These are phyloP conservation scores for Leccinum barrowsii DNA, from an alignment of 768 basidiomycete genomes.

Conservation along the genomic window DNA sequence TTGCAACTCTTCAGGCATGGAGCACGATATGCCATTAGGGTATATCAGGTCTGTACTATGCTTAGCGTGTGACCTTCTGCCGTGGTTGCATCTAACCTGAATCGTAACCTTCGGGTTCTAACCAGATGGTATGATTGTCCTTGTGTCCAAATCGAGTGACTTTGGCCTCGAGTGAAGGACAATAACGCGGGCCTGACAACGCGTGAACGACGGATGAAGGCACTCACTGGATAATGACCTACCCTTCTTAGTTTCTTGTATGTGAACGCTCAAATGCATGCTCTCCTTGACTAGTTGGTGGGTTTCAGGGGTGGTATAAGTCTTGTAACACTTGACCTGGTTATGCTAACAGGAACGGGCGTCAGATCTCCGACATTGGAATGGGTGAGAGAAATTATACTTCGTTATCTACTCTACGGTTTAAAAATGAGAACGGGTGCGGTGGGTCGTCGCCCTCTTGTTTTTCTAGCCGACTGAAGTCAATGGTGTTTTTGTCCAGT, in stretches of 20 bases:
- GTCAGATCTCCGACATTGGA: not conserved
- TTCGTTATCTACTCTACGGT: slow-evolving; percentile 64
- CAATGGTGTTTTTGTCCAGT: slow-evolving; percentile 64
- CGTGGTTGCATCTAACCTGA: slow-evolving; percentile 50
- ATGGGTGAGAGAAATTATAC: slow-evolving; percentile 35
- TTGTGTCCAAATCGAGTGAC: slow-evolving; percentile 76
- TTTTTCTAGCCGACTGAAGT: slow-evolving; percentile 55
- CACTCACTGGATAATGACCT: not conserved
- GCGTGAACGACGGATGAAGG: not conserved
- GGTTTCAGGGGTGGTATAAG: slow-evolving; percentile 67
- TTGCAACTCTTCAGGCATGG: slow-evolving; percentile 82
- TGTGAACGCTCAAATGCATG: slow-evolving; percentile 76
- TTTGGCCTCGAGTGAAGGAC: slow-evolving; percentile 88
- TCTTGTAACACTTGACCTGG: slow-evolving; percentile 72
- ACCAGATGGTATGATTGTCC: slow-evolving; percentile 71
- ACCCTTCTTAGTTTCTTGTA: slow-evolving; percentile 89
- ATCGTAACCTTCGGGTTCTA: slow-evolving; percentile 91
- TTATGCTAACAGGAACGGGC: slow-evolving; percentile 45
- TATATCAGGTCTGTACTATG: slow-evolving; percentile 68
- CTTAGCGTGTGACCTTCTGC: not conserved
- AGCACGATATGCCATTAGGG: slow-evolving; percentile 86
- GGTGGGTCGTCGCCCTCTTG: slow-evolving; percentile 70
- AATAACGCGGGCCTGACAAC: slow-evolving; percentile 77
- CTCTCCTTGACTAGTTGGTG: slow-evolving; percentile 75
- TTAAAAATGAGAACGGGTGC: slow-evolving; percentile 73